These are phyloP conservation scores for Apiospora malaysiana DNA, from an alignment of 2,329 filamentous ascomycete genomes.

Conservation along the genomic window DNA sequence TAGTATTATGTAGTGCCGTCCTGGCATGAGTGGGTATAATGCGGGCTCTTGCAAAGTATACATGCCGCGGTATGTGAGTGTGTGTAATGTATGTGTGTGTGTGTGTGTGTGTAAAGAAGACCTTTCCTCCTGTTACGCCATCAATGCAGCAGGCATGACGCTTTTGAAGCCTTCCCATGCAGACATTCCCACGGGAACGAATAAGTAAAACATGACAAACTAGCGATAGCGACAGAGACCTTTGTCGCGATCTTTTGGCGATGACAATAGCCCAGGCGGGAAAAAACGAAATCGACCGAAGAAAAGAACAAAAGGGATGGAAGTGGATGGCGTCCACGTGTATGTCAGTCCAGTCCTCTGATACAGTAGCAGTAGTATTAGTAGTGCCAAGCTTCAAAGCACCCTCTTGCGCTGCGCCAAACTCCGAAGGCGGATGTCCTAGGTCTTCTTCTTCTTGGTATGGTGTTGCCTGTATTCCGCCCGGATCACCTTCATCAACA, in stretches of 20 bases:
- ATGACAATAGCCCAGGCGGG: conserved; percentile 7
- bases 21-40: conserved; percentile 11
- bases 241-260: background rate
- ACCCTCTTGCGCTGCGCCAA: conserved; percentile 19
- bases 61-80: background rate
- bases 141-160: conserved; percentile 3
- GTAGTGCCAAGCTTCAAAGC: conserved; percentile 2
- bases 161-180: conserved; percentile 6
- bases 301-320: background rate
- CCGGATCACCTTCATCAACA: conserved; percentile 88
- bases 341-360: background rate
- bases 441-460: conserved; percentile 49
- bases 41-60: background rate
- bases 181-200: background rate
- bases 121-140: background rate
- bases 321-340: conserved; percentile 3
- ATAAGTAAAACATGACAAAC: background rate
- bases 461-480: conserved; percentile 80
- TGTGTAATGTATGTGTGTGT: background rate
- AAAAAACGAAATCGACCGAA: background rate
- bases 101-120: background rate
- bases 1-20: background rate
- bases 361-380: background rate
- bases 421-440: conserved; percentile 32
- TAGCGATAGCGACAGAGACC: background rate